Base-by-base conservation (phyloP, 2,329 filamentous ascomycete species). In the Hymenoscyphus scutula region DNA sequence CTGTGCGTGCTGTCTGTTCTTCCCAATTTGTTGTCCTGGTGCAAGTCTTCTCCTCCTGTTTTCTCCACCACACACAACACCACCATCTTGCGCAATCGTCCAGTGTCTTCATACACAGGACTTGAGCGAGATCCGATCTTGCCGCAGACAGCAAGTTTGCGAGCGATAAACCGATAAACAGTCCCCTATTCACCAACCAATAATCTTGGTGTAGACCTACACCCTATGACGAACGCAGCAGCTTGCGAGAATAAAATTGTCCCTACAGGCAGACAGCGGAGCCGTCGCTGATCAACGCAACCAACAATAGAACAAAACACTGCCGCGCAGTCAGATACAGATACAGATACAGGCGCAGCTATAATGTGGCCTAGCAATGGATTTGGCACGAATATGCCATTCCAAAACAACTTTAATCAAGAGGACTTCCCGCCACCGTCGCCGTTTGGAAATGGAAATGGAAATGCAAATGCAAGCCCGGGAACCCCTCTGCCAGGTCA, bases 291-390 rank as follows among this genome's bases (percentile, higher is more conserved):
- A 23, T 48, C 41, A 48, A 48, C 19, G 3, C n/a, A 25, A 48
- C n/a, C 41, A 23, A 48, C n/a, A 48, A 23, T 6, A 45, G 38
- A 45, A 45, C 17, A 48, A n/a, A n/a, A n/a, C n/a, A n/a, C 41
- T 48, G n/a, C 19, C 41, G 23, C n/a, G n/a, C 41, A 48, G 41
- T 23, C 19, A 25, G n/a, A 25, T 2, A 23, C n/a, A 48, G 41
- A 19, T 17, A 25, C 41, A 48, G 8, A 11, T 3, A 25, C n/a
- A 11, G n/a, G 15, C 55, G 53, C 51, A 34, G 19, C 53, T 51
- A 58, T 53, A 11, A 73, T 73, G 71, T 73, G 71, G 71, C 62
- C 61, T 34, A 73, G 70, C 53, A 69, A 69, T 62, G 64, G 62
- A 13, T 72, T 69, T 64, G 66, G 65, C 32, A 66, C 57, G 60